These are phyloP conservation scores for Populus alba DNA, from an alignment of 345 rosid genomes.

Conservation along the genomic window DNA sequence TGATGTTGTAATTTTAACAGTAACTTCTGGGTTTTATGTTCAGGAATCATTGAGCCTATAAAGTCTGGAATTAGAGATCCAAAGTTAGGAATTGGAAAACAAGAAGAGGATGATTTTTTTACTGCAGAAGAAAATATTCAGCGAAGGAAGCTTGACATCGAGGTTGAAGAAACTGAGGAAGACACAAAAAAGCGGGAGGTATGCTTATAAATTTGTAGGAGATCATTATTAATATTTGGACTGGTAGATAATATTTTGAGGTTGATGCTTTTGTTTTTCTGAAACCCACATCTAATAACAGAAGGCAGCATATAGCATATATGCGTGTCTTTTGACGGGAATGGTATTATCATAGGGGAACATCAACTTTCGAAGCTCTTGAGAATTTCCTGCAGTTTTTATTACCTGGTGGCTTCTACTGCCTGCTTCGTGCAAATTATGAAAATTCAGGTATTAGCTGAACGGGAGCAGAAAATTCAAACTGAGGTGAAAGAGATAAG, in stretches of 20 bases:
- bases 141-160: slow-evolving; percentile 80
- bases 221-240: slow-evolving; percentile 15
- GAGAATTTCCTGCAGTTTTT: slow-evolving; percentile 93
- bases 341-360: slow-evolving; percentile 70
- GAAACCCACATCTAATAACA: slow-evolving; percentile 53
- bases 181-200: slow-evolving; percentile 92
- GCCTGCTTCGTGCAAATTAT: slow-evolving; percentile 99
- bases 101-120: slow-evolving; percentile 95
- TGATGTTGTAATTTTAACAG: neutral
- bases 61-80: slow-evolving; percentile 93
- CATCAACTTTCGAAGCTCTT: slow-evolving; percentile 76
- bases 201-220: slow-evolving; percentile 39
- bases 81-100: slow-evolving; percentile 90
- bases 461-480: slow-evolving; percentile 98
- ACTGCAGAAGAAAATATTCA: slow-evolving; percentile 96
- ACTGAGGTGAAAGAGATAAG: slow-evolving; percentile 89
- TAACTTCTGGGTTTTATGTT: neutral
- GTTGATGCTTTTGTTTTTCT: slow-evolving; percentile 64
- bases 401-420: slow-evolving; percentile 99
- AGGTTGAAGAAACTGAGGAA: slow-evolving; percentile 91
- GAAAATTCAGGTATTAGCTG: slow-evolving; percentile 99
- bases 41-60: slow-evolving; percentile 89
- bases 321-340: slow-evolving; percentile 71
- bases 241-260: slow-evolving; percentile 33
- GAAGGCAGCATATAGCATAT: slow-evolving; percentile 80